Evolutionary conservation across 352 stramenopile genomes (phyloP).

Genomic region (Globisporangium apiculatum): DNA sequence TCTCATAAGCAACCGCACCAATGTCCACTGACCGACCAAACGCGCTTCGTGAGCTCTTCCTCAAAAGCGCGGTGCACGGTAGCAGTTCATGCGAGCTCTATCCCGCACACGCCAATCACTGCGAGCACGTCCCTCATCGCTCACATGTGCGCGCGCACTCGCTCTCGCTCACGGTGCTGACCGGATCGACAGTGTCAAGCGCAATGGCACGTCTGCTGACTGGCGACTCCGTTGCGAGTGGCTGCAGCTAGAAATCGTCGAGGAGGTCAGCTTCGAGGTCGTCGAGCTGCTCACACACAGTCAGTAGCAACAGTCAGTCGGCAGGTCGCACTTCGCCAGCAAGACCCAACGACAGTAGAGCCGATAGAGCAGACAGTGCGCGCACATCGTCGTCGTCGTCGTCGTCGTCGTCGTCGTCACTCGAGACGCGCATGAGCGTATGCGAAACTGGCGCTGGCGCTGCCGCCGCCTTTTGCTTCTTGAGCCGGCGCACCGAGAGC

Average conservation of each 20-base stretch:
- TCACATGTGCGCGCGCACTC: too few relatives aligned
- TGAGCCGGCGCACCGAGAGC: slow-evolving; percentile 42
- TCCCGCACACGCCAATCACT: too few relatives aligned
- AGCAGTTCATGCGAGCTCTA: too few relatives aligned
- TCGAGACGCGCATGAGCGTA: neutral
- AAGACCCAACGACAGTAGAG: neutral
- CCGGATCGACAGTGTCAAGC: neutral
- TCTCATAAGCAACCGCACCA: too few relatives aligned
- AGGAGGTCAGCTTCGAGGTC: slow-evolving; percentile 76
- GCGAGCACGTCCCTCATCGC: too few relatives aligned
- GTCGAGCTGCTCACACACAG: slow-evolving; percentile 35
- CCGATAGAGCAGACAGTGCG: neutral
- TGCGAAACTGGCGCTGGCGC: neutral
- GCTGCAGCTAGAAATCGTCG: slow-evolving; percentile 32
- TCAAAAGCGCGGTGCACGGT: too few relatives aligned
- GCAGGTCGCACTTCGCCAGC: neutral
- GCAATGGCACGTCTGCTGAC: neutral
- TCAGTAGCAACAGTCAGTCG: neutral
- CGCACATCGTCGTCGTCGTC: slow-evolving; percentile 26
- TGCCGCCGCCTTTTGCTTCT: slow-evolving; percentile 14
- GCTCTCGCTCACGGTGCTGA: neutral
- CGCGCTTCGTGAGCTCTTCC: too few relatives aligned
- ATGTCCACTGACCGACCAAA: too few relatives aligned
- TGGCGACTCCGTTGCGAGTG: neutral
- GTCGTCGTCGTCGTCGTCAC: slow-evolving; percentile 28